These are phyloP conservation scores for Pichia phayaonensis DNA, from an alignment of 805 yeast genomes.

Conservation along the genomic window DNA sequence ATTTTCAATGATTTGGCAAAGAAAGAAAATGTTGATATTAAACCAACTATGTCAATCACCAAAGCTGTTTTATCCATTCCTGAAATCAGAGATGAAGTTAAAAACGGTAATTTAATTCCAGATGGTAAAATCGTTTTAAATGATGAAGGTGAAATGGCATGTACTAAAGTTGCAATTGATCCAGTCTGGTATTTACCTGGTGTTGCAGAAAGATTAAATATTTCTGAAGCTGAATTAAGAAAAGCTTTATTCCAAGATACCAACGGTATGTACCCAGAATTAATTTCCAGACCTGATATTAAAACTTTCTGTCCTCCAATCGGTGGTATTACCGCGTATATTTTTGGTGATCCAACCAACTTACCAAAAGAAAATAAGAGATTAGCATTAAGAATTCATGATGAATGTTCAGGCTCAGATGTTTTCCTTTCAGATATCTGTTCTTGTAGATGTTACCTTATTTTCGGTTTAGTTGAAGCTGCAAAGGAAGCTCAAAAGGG, in stretches of 20 bases:
- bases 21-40: conserved; percentile 44
- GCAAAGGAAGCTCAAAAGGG: conserved; percentile 63
- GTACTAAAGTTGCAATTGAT: conserved; percentile 59
- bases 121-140: conserved; percentile 58
- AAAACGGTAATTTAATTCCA: conserved; percentile 42
- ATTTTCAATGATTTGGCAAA: conserved; percentile 37
- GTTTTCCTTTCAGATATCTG: conserved; percentile 64
- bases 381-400: conserved; percentile 56
- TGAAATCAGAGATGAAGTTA: conserved; percentile 51
- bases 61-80: conserved; percentile 56
- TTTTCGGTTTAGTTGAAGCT: conserved; percentile 60
- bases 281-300: conserved; percentile 59
- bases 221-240: conserved; percentile 48
- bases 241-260: conserved; percentile 60
- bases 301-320: conserved; percentile 62
- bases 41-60: conserved; percentile 61
- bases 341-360: conserved; percentile 52
- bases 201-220: conserved; percentile 54
- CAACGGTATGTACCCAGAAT: conserved; percentile 65
- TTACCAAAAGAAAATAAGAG: conserved; percentile 44
- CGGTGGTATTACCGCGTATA: conserved; percentile 61
- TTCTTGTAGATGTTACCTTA: conserved; percentile 61
- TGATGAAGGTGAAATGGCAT: conserved; percentile 51
- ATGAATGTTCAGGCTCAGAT: conserved; percentile 65
- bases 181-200: conserved; percentile 70